phyloP scores from a whole-genome alignment of 2,329 filamentous ascomycete genomes.

The Arthrocladium fulminans region DNA sequence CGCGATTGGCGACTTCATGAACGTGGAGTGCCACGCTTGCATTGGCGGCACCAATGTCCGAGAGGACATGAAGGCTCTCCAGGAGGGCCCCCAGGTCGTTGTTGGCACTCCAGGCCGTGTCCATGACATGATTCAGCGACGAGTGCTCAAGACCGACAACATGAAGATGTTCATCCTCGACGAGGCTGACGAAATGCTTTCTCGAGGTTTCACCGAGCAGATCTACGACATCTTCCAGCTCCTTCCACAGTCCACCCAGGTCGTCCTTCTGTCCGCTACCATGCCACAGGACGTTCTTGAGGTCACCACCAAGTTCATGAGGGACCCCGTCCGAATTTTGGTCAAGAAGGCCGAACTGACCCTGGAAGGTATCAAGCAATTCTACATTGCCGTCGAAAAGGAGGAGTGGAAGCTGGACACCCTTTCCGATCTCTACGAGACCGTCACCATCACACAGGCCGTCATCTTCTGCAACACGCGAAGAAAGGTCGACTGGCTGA shows the following conservation, averaged over 20 bases:
- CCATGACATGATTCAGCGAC: slow-evolving; percentile 98
- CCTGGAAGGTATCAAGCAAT: slow-evolving; percentile 99
- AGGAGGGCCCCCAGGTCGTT: slow-evolving; percentile 92
- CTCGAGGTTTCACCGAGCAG: slow-evolving; percentile 98
- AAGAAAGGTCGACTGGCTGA: slow-evolving; percentile 99
- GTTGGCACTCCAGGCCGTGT: slow-evolving; percentile 98
- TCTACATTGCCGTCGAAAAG: slow-evolving; percentile 99
- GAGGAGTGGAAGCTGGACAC: slow-evolving; percentile 99
- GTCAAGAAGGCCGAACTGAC: slow-evolving; percentile 99
- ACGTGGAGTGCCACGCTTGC: slow-evolving; percentile 96
- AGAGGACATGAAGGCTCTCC: slow-evolving; percentile 96
- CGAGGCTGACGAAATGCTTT: slow-evolving; percentile 99
- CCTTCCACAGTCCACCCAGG: slow-evolving; percentile 94
- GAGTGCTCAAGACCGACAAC: slow-evolving; percentile 88
- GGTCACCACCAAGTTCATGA: slow-evolving; percentile 99
- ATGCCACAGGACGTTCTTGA: slow-evolving; percentile 99
- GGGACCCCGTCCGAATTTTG: slow-evolving; percentile 94
- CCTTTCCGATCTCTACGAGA: slow-evolving; percentile 97
- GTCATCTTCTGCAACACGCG: slow-evolving; percentile 99
- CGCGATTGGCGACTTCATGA: slow-evolving; percentile 99
- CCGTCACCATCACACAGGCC: slow-evolving; percentile 96
- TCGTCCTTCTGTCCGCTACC: slow-evolving; percentile 94
- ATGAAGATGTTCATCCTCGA: slow-evolving; percentile 99
- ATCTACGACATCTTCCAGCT: slow-evolving; percentile 99
- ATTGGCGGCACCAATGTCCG: slow-evolving; percentile 97